A percentile compares a stretch with the other conserved stretches of the same genome.
Evolutionary conservation across 148 eudicot genomes (phyloP).

Genomic region (Rhododendron griersonianum): DNA sequence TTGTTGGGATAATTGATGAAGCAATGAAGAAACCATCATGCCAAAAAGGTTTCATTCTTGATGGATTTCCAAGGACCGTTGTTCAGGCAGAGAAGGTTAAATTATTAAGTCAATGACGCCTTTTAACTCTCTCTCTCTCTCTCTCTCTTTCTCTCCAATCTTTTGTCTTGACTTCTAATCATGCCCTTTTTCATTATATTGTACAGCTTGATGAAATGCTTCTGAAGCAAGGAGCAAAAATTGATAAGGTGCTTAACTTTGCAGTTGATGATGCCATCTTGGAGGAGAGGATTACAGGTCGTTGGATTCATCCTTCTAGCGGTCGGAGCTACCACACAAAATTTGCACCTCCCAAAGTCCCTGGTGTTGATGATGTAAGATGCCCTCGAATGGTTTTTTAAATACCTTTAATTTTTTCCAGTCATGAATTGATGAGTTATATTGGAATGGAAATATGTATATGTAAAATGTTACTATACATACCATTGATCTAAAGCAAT

Average conservation of each 20-base stretch:
- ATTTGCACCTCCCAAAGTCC: slow-evolving; percentile 68
- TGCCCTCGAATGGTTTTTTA: not conserved
- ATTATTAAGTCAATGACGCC: slow-evolving; percentile 29
- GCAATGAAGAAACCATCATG: slow-evolving; percentile 92
- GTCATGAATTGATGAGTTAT: not conserved
- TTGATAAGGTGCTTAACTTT: slow-evolving; percentile 79
- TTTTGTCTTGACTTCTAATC: slow-evolving; percentile 39
- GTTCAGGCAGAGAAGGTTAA: slow-evolving; percentile 96
- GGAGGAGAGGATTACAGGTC: slow-evolving; percentile 83
- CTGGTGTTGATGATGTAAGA: slow-evolving; percentile 70
- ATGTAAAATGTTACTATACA: not conserved
- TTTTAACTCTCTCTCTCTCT: no score
- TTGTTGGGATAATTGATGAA: slow-evolving; percentile 91
- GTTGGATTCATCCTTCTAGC: slow-evolving; percentile 75
- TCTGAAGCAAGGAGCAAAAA: slow-evolving; percentile 55
- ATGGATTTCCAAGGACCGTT: slow-evolving; percentile 96
- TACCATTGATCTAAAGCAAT: not conserved
- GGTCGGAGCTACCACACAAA: slow-evolving; percentile 79
- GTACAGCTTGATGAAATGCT: slow-evolving; percentile 81
- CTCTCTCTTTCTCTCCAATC: slow-evolving; percentile 39
- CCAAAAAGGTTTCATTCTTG: slow-evolving; percentile 91
- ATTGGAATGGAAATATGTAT: not conserved
- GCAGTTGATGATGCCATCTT: slow-evolving; percentile 66
- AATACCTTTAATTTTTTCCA: not conserved
- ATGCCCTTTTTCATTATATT: slow-evolving; percentile 47